A percentile compares a stretch with the other conserved stretches of the same genome.
phyloP scores from a whole-genome alignment of 139 green algal species.

The Deuterostichococcus epilithicus region DNA sequence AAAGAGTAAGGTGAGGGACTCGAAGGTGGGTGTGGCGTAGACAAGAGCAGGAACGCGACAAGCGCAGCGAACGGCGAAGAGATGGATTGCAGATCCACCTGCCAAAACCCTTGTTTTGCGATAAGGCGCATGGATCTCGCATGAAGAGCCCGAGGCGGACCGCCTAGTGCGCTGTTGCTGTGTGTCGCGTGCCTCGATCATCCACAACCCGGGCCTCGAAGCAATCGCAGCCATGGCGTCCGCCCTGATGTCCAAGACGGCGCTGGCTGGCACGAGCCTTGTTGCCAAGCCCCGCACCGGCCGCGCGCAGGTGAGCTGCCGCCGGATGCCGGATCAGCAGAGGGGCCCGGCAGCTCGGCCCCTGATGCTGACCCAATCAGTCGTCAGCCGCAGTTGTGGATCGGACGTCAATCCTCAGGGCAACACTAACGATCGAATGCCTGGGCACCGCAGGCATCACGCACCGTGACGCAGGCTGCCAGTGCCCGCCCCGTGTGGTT shows the following conservation, averaged over 20 bases:
- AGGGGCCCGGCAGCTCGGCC: too few relatives aligned
- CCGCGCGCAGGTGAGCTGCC: neutral
- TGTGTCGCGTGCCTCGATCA: neutral
- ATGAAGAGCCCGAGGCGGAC: too few relatives aligned
- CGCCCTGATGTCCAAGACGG: neutral
- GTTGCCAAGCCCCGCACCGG: neutral
- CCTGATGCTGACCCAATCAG: too few relatives aligned
- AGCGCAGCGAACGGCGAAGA: neutral
- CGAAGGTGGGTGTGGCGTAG: neutral
- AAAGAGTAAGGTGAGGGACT: neutral
- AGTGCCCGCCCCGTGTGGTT: conserved; percentile 7
- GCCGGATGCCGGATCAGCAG: too few relatives aligned
- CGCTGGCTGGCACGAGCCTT: neutral
- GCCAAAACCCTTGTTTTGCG: too few relatives aligned
- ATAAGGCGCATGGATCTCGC: too few relatives aligned
- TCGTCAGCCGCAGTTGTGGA: too few relatives aligned
- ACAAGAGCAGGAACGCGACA: neutral
- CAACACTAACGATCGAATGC: too few relatives aligned
- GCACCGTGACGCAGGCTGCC: conserved; percentile 16
- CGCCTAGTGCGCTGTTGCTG: too few relatives aligned
- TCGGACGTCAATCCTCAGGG: too few relatives aligned
- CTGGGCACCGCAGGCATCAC: neutral
- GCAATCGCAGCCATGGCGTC: neutral
- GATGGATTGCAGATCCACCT: too few relatives aligned
- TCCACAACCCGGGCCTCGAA: neutral